Percentiles rank a stretch among this genome's conserved stretches.
Evolutionary conservation across 768 basidiomycete genomes (phyloP).

Genomic region (Phlebiopsis gigantea): DNA sequence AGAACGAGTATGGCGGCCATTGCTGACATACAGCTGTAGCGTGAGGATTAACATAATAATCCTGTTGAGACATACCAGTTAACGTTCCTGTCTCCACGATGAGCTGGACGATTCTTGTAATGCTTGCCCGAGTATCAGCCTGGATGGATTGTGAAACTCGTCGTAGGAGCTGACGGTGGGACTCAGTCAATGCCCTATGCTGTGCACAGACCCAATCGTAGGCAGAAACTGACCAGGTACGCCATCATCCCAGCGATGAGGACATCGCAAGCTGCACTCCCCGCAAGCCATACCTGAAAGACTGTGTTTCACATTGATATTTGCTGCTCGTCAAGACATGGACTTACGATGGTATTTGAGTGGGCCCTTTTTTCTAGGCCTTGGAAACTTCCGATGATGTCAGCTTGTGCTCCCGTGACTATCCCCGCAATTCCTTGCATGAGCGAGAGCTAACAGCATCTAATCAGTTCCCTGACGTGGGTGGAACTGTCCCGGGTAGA

Average conservation of each 20-base stretch:
- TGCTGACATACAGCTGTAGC: not conserved
- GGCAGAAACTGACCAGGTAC: slow-evolving; percentile 15
- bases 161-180: not conserved
- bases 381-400: not conserved
- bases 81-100: slow-evolving; percentile 9
- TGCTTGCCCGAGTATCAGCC: not conserved
- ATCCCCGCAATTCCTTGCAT: not conserved
- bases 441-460: not conserved
- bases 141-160: not conserved
- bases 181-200: not conserved
- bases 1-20: not conserved
- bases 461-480: not conserved
- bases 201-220: not conserved
- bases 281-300: slow-evolving; percentile 21
- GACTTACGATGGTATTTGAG: not conserved
- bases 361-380: not conserved
- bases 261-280: slow-evolving; percentile 19
- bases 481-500: not conserved
- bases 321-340: not conserved
- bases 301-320: not conserved
- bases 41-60: not conserved
- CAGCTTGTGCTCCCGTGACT: not conserved
- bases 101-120: not conserved
- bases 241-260: slow-evolving; percentile 22
- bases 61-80: not conserved